phyloP scores from a whole-genome alignment of 2,329 filamentous ascomycete genomes.

The Penicillium sp. region DNA sequence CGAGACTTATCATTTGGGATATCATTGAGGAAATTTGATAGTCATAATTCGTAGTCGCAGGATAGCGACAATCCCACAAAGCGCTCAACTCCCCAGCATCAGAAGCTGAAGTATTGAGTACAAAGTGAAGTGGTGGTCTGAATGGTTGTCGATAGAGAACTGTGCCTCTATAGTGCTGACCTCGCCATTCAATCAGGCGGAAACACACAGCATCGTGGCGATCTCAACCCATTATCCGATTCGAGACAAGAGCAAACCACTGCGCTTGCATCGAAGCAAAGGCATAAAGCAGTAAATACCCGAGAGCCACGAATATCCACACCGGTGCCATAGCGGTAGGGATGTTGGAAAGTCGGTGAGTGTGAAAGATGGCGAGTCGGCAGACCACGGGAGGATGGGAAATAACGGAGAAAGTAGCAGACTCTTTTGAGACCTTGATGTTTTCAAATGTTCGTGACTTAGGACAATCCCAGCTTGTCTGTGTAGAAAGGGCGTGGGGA shows the following conservation, averaged over 20 bases:
- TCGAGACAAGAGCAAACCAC: conserved; percentile 8
- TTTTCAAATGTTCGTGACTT: background rate
- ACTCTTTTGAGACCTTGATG: background rate
- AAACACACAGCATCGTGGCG: background rate
- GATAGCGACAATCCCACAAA: background rate
- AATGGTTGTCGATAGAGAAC: background rate
- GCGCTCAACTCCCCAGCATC: background rate
- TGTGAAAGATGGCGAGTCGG: conserved; percentile 6
- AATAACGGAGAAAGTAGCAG: background rate
- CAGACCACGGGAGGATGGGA: background rate
- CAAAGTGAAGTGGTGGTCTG: background rate
- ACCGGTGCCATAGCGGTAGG: conserved; percentile 23
- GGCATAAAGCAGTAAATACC: conserved; percentile 35
- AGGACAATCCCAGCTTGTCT: conserved; percentile 9
- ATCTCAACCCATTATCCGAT: conserved; percentile 21
- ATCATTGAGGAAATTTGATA: background rate
- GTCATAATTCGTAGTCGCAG: conserved; percentile 3
- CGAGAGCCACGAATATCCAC: conserved; percentile 35
- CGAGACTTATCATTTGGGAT: background rate
- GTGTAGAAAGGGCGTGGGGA: background rate
- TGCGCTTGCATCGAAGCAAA: conserved; percentile 28
- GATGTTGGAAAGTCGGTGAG: background rate
- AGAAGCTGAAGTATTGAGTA: background rate
- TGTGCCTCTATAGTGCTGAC: background rate
- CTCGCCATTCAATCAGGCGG: background rate